Base-by-base conservation (phyloP, 2,329 filamentous ascomycete genomes). In the Alternaria atra region DNA sequence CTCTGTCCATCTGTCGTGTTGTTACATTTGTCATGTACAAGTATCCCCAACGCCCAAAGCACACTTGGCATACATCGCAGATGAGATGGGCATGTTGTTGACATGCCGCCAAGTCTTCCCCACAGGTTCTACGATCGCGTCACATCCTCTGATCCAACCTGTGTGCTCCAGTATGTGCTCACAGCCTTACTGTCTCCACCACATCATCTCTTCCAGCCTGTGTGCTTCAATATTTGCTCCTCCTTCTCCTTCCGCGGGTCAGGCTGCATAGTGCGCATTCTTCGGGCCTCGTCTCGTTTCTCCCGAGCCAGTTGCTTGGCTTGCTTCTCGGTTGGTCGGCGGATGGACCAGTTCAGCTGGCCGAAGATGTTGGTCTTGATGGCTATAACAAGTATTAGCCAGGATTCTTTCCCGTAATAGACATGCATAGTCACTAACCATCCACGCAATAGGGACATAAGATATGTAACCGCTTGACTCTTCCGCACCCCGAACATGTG, bases 401-500 rank as follows among this genome's bases (percentile, higher is more conserved):
- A 50, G 48, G 29, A 6, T 23, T 29, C 12, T 9, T 20, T 6
- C 3, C 2, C 9, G 2, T n/a, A 2, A 15, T 2, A 3, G 2
- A n/a, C 10, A 12, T 10, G 5, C 9, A 7, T 1, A 23, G n/a
- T 29, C 27, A 73, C 89, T 73, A 86, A 97, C 94, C 91, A 79
- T 87, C 84, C 63, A 97, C 89, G 80, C 95, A 99, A 74, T 91
- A 89, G 20, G 93, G 89, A 80, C 95, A 99, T 67, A 99, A 79
- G 35, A 93, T 84, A 82, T 99, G 95, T 74, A 93, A 90, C 76
- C 93, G 89, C 84, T 99, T 99, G 27, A 89, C 83, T 76, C 91
- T 87, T 50, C 95, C 96, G 73, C 95, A 99, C 13, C 89, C 92
- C 0, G 94, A 91, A 77, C 95, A 99, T 75, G 89, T 92, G 82